These are phyloP conservation scores for Chlorophyllum brunneum DNA, from an alignment of 768 basidiomycete species.

Conservation along the genomic window DNA sequence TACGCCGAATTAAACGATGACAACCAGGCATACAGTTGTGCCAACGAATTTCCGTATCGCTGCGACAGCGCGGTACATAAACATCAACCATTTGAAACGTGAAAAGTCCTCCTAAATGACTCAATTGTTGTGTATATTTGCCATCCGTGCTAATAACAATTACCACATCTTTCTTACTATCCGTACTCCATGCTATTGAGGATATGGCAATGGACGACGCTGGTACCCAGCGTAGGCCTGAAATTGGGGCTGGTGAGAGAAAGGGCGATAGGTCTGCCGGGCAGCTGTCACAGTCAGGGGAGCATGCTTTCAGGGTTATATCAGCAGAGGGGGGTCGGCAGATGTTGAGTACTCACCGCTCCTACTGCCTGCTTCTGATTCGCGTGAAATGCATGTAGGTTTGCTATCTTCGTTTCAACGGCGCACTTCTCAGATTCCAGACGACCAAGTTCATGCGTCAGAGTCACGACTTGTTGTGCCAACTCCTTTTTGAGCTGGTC, in stretches of 20 bases:
- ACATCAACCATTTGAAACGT: slow-evolving; percentile 17
- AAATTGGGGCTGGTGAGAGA: slow-evolving; percentile 12
- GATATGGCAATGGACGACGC: slow-evolving; percentile 24
- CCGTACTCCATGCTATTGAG: slow-evolving; percentile 13
- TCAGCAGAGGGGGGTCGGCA: not conserved
- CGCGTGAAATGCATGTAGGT: slow-evolving; percentile 68
- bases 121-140: slow-evolving; percentile 1
- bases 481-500: slow-evolving; percentile 86
- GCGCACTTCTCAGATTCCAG: slow-evolving; percentile 61
- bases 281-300: slow-evolving; percentile 1
- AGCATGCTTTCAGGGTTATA: not conserved
- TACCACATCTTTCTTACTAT: not conserved
- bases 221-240: slow-evolving; percentile 17
- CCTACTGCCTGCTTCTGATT: slow-evolving; percentile 46
- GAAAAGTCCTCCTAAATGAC: slow-evolving; percentile 16
- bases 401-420: slow-evolving; percentile 68
- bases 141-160: slow-evolving; percentile 7
- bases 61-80: slow-evolving; percentile 71
- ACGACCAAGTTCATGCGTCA: slow-evolving; percentile 70
- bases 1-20: slow-evolving; percentile 1
- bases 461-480: slow-evolving; percentile 65
- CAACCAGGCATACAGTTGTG: slow-evolving; percentile 64
- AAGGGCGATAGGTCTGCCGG: not conserved
- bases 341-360: not conserved
- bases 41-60: slow-evolving; percentile 77